phyloP scores from a whole-genome alignment of 176 grass and related monocot species.

The Carex myosuroides region DNA sequence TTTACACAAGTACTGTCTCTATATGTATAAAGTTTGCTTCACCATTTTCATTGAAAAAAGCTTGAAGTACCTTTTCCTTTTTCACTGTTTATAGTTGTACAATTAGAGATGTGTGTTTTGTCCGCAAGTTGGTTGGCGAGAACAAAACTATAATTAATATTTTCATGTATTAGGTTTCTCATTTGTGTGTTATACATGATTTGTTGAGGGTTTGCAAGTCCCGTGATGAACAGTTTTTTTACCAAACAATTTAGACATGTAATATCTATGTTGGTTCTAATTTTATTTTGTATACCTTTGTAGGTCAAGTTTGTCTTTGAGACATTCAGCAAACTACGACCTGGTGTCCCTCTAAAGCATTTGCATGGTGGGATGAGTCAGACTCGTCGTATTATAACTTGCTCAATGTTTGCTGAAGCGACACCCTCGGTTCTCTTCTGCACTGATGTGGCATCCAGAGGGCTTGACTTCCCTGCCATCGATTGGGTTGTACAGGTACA shows the following conservation, averaged over 20 bases:
- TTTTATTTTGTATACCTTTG: slow-evolving; percentile 18
- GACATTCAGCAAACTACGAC: slow-evolving; percentile 88
- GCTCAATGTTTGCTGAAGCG: slow-evolving; percentile 48
- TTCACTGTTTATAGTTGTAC: not conserved
- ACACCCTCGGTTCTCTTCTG: slow-evolving; percentile 81
- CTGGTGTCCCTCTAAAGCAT: slow-evolving; percentile 91
- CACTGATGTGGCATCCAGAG: slow-evolving; percentile 72
- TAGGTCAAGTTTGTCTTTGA: slow-evolving; percentile 94
- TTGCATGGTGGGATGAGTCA: slow-evolving; percentile 73
- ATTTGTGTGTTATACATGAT: not conserved
- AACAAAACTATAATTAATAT: not conserved
- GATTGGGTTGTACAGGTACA: slow-evolving; percentile 95
- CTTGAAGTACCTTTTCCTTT: not conserved
- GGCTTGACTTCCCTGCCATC: slow-evolving; percentile 78
- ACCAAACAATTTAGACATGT: not conserved
- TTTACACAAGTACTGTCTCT: not conserved
- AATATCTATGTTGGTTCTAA: not conserved
- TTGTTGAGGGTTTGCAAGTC: not conserved
- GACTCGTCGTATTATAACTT: slow-evolving; percentile 50
- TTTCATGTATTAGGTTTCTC: not conserved
- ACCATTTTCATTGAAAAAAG: not conserved
- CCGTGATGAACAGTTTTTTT: not conserved
- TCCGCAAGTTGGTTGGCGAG: not conserved
- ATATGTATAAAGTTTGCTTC: not conserved
- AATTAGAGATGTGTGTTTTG: not conserved